Percentiles rank a stretch among this genome's conserved stretches.
phyloP scores from a whole-genome alignment of 805 yeast genomes.

The Priceomyces castillae region DNA sequence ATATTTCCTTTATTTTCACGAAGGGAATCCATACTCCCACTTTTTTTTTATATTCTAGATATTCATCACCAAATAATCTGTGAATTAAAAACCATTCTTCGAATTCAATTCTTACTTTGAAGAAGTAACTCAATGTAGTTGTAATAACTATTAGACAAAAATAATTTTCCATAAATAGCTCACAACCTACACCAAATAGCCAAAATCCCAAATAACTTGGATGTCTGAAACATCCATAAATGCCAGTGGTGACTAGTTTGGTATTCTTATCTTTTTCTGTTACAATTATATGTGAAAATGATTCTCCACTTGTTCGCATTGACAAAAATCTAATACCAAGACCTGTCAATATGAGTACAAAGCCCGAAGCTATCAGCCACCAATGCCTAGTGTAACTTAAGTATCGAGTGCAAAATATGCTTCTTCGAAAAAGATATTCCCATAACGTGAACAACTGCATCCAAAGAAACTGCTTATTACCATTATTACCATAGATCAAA shows the following conservation, averaged over 20 bases:
- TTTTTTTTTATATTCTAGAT: constrained; percentile 20
- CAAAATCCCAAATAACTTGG: constrained; percentile 41
- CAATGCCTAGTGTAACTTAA: not conserved
- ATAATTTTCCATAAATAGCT: constrained; percentile 24
- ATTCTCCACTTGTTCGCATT: constrained; percentile 32
- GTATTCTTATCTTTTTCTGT: constrained; percentile 13
- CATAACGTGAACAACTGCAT: constrained; percentile 23
- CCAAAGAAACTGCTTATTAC: constrained; percentile 28
- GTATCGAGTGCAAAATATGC: not conserved
- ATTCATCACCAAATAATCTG: constrained; percentile 26
- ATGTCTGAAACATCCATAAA: constrained; percentile 31
- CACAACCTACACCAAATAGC: constrained; percentile 31
- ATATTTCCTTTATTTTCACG: constrained; percentile 9
- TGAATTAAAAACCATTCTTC: constrained; percentile 33
- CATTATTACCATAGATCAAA: constrained; percentile 33
- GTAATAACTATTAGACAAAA: constrained; percentile 15
- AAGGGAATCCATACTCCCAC: constrained; percentile 32
- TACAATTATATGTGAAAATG: constrained; percentile 34
- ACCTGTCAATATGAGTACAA: constrained; percentile 18
- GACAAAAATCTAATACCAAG: constrained; percentile 25
- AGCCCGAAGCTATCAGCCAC: not conserved
- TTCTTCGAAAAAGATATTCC: constrained; percentile 19
- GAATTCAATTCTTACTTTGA: constrained; percentile 27
- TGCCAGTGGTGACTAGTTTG: constrained; percentile 29
- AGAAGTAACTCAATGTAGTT: constrained; percentile 23